A percentile compares a stretch with the other conserved stretches of the same genome.
Conservation (phyloP, 805 yeast species). For the Lachancea dasiensis region DNA sequence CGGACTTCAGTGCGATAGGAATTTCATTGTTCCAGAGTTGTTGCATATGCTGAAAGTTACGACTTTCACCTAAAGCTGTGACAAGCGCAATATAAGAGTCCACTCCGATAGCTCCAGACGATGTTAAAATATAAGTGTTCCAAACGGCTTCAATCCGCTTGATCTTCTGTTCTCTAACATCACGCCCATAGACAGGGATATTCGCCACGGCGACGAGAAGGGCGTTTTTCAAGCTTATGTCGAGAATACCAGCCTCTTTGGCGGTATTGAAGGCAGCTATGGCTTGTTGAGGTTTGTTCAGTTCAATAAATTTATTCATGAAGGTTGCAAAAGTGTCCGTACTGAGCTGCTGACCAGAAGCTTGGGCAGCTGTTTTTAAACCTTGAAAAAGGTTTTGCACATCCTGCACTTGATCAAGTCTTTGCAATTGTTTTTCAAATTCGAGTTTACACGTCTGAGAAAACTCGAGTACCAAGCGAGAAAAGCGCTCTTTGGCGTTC, state of each 20-base stretch:
- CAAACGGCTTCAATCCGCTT: slow-evolving; percentile 29
- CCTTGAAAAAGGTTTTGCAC: slow-evolving; percentile 4
- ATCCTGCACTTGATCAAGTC: slow-evolving; percentile 2
- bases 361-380: background rate
- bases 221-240: slow-evolving; percentile 13
- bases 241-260: slow-evolving; percentile 1
- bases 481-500: slow-evolving; percentile 1
- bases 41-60: slow-evolving; percentile 15
- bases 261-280: slow-evolving; percentile 11
- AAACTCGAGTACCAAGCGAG: background rate
- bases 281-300: slow-evolving; percentile 18
- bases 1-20: slow-evolving; percentile 17
- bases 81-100: slow-evolving; percentile 23
- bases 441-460: slow-evolving; percentile 3
- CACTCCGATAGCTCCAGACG: slow-evolving; percentile 8
- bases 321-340: slow-evolving; percentile 17
- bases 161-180: slow-evolving; percentile 13
- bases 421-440: slow-evolving; percentile 1
- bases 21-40: slow-evolving; percentile 25
- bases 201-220: slow-evolving; percentile 23
- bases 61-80: slow-evolving; percentile 19
- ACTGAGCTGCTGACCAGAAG: slow-evolving; percentile 9
- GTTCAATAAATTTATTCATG: slow-evolving; percentile 20
- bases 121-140: slow-evolving; percentile 24
- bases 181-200: slow-evolving; percentile 11